Base-by-base conservation (phyloP, 78 protist species). In the Pigoraptor vietnamica region DNA sequence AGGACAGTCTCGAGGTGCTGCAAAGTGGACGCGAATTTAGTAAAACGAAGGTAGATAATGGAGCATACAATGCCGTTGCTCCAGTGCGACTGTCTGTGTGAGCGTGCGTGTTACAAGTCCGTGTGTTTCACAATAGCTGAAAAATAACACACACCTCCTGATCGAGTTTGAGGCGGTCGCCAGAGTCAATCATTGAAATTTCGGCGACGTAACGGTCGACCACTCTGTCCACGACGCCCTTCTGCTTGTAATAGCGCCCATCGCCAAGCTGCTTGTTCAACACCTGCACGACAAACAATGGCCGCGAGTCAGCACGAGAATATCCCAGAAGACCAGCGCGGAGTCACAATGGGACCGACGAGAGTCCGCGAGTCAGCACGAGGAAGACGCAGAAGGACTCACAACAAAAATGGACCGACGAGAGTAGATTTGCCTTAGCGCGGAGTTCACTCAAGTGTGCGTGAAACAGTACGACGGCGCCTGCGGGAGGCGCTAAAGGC, bases 171-270 rank as follows among this genome's bases (percentile, higher is more conserved):
- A 94, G 35, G 34, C 55, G 56, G 39, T 86, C 92, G 2, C 91
- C 92, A 14, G 55, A 6, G 23, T 67, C 87, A 19, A 24, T 0
- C 89, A 91, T 40, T 34, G 29, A 6, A 35, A 94, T 87, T 36
- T 83, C 90, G 81, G 91, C 95, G n/a, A 29, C 23, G 87, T 55
- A 91, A 34, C 88, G 1, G 81, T 34, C 2, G n/a, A 21, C 33
- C 36, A 89, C 55, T 34, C 34, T 25, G 48, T 36, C 81, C 21
- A 94, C 93, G 40, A 24, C n/a, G 48, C 94, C 95, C 91, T 90
- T 94, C 89, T 84, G 81, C 87, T 91, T 94, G 92, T 94, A 92
- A 91, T 88, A 94, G 39, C 1, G 0, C 19, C 95, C 95, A 6
- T 39, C 90, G 23, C 0, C 37, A 36, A 94, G 88, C 90, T 1